Conservation (phyloP, 1,284 basidiomycete species). For the Cerrena zonata region DNA sequence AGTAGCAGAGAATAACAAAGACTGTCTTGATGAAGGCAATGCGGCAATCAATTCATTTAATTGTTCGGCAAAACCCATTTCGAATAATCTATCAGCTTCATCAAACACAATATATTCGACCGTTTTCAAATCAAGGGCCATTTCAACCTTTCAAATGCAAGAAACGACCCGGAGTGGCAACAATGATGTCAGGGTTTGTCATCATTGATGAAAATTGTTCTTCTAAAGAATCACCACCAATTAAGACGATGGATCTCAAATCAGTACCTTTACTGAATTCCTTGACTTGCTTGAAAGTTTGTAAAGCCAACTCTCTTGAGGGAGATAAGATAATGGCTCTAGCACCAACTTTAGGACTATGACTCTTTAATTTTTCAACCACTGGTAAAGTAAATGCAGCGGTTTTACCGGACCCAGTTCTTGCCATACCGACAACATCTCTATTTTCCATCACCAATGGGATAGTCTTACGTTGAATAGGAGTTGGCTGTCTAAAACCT, state of each 20-base stretch:
- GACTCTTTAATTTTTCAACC: constrained; percentile 78
- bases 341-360: constrained; percentile 78
- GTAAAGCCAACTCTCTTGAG: constrained; percentile 89
- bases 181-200: constrained; percentile 89
- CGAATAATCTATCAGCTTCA: constrained; percentile 95
- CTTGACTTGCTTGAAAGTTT: constrained; percentile 92
- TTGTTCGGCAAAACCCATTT: constrained; percentile 94
- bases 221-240: constrained; percentile 93
- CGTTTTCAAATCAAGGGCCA: constrained; percentile 88
- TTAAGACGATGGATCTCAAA: constrained; percentile 88
- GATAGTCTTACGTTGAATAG: no score
- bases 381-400: constrained; percentile 94
- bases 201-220: constrained; percentile 96
- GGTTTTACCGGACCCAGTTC: constrained; percentile 97
- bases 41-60: constrained; percentile 87
- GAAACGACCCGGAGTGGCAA: constrained; percentile 94
- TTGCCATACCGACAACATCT: constrained; percentile 96
- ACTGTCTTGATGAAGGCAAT: constrained; percentile 83
- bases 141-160: constrained; percentile 94
- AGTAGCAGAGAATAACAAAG: constrained; percentile 92
- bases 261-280: constrained; percentile 80
- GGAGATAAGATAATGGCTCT: constrained; percentile 88
- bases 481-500: no score
- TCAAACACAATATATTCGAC: constrained; percentile 96
- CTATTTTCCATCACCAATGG: no score